Conservation (phyloP, 2,329 filamentous ascomycete species). For the Neurospora crassa region DNA sequence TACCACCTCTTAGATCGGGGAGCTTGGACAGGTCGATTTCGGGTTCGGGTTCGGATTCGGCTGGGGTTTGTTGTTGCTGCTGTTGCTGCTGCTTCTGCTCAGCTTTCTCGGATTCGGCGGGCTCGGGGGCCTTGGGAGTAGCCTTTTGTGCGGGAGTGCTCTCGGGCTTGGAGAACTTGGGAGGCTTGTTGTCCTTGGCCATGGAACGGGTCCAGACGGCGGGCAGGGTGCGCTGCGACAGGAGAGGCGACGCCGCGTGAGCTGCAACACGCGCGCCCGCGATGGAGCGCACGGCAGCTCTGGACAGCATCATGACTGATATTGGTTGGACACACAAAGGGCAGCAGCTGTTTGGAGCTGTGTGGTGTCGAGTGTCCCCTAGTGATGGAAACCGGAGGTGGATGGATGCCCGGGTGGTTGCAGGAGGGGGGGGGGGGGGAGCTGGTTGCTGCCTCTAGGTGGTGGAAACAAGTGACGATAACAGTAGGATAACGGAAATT, state of each 20-base stretch:
- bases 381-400: neutral
- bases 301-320: constrained; percentile 27
- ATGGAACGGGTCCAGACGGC: constrained; percentile 34
- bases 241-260: constrained; percentile 20
- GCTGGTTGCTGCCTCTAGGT: neutral
- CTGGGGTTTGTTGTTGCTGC: constrained; percentile 11
- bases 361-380: neutral
- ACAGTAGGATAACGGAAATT: neutral
- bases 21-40: constrained; percentile 55
- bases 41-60: constrained; percentile 32
- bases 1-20: constrained; percentile 87
- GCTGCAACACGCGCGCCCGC: constrained; percentile 21
- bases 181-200: constrained; percentile 28
- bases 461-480: neutral
- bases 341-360: neutral
- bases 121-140: neutral
- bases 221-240: constrained; percentile 24
- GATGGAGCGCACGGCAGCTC: constrained; percentile 28
- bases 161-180: constrained; percentile 15
- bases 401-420: neutral
- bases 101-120: neutral
- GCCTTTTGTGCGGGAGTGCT: constrained; percentile 10
- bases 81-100: neutral
- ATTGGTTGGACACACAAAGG: neutral
- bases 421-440: neutral